phyloP scores from a whole-genome alignment of 2,329 filamentous ascomycete species.

The Sphaceloma murrayae region DNA sequence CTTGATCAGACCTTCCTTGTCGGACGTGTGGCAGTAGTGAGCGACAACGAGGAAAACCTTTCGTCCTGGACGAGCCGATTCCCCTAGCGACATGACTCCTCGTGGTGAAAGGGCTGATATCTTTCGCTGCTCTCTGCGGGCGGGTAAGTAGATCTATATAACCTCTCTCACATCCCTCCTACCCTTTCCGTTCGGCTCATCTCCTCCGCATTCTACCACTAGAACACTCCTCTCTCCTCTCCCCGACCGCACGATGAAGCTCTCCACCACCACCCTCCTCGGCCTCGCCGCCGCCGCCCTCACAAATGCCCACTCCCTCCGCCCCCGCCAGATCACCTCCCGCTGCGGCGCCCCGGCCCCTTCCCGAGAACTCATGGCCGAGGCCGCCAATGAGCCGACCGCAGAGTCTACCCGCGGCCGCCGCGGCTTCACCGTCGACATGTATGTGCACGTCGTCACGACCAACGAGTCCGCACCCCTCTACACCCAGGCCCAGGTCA shows the following conservation, averaged over 20 bases:
- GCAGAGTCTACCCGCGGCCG: constrained; percentile 1
- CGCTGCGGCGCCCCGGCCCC: constrained; percentile 8
- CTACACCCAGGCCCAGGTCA: constrained; percentile 34
- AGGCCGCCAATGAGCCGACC: constrained; percentile 8
- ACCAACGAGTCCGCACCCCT: constrained; percentile 29
- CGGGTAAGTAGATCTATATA: constrained; percentile 1
- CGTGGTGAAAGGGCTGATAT: background rate
- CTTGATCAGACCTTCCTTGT: too few species aligned
- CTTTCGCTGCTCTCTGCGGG: background rate
- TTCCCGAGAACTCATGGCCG: background rate
- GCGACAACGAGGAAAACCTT: too few species aligned
- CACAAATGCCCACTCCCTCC: constrained; percentile 9
- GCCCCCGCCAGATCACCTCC: constrained; percentile 8
- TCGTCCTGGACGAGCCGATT: background rate
- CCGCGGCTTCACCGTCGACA: constrained; percentile 20
- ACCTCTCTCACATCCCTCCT: background rate
- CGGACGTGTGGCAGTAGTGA: too few species aligned
- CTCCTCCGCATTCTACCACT: too few species aligned
- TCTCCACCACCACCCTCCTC: constrained; percentile 5
- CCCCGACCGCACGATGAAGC: background rate
- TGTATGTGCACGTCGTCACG: constrained; percentile 40
- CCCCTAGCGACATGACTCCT: background rate
- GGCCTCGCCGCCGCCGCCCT: constrained; percentile 7
- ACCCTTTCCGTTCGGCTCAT: background rate
- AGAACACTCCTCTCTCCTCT: background rate